Evolutionary conservation across 192 early-diverging fungal genomes (phyloP), one percentile per base, ranked within the genome.

Genomic region (Coemansia reversa): DNA sequence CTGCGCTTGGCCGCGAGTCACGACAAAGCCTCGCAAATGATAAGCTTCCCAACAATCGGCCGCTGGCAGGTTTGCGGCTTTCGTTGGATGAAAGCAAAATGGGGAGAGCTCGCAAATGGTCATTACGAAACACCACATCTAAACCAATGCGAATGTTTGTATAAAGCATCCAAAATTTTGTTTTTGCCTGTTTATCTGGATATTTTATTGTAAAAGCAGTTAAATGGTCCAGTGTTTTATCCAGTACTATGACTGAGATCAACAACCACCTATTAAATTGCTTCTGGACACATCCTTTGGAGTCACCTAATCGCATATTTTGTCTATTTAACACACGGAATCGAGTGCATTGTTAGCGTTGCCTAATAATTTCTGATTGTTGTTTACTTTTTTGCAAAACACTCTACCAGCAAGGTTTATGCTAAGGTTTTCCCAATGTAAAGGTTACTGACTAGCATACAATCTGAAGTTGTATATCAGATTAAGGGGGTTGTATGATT

Each of bases 111-210:
- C 65, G 67, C 24, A 51, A 57, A 55, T 62, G 67, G 60, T 53
- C 58, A 19, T 50, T 60, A 12, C 59, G 60, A 33, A 69, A 61
- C 60, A 18, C 67, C 5, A 61, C 60, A 14, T 28, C 62, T 4
- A 69, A 69, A 23, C 67, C 67, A 3, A 52, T 62, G 67, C 67
- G 60, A 2, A 53, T 68, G 51, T 68, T 68, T 68, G 60, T 55
- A 23, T 69, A 51, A 20, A 35, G 6, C 33, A 35, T 35, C 33
- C 27, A 35, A 35, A 35, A 35, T 35, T 35, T 11, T 11, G 6
- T 1, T 35, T 11, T 11, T 11, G 6, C 33, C 33, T 35, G 11
- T 35, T 11, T 35, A 35, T 35, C 33, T 27, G 27, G 39, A 16
- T 16, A 45, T 45, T 11, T 45, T 45, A 16, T 45, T 45, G 14